These are phyloP conservation scores for Yarrowia sp. DNA, from an alignment of 805 yeast genomes.

Conservation along the genomic window DNA sequence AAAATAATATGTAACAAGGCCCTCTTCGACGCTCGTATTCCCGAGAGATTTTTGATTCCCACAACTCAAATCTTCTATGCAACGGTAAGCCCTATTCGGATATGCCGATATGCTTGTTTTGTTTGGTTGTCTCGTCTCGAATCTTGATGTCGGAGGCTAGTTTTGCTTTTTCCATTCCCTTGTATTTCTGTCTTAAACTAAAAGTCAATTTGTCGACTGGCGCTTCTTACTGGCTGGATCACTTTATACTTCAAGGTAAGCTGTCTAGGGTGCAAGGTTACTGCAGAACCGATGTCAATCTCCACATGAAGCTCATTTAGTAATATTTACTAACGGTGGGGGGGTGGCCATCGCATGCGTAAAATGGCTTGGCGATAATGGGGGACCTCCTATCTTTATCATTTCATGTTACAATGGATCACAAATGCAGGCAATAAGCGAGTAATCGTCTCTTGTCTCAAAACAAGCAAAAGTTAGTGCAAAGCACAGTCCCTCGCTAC, in stretches of 20 bases:
- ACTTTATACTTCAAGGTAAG: not conserved
- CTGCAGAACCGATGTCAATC: slow-evolving; percentile 22
- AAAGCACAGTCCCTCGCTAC: not conserved
- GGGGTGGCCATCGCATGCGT: not conserved
- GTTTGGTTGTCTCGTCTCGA: slow-evolving; percentile 21
- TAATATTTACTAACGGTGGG: not conserved
- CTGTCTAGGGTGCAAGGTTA: slow-evolving; percentile 1
- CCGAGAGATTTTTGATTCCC: not conserved
- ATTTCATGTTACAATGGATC: not conserved
- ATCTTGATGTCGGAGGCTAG: not conserved
- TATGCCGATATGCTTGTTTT: slow-evolving; percentile 6
- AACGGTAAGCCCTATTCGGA: slow-evolving; percentile 12
- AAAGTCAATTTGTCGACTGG: not conserved
- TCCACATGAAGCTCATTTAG: slow-evolving; percentile 7
- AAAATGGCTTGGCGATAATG: not conserved
- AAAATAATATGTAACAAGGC: not conserved
- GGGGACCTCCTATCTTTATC: not conserved
- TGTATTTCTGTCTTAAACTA: not conserved
- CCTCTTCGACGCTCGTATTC: not conserved
- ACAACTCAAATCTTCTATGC: slow-evolving; percentile 1
- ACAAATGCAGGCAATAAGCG: not conserved
- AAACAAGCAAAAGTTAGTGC: not conserved
- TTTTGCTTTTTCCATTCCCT: not conserved
- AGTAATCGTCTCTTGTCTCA: not conserved
- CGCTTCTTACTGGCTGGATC: not conserved